These are phyloP conservation scores for Chloroidium sp. DNA, from an alignment of 163 green algal genomes.

Conservation along the genomic window DNA sequence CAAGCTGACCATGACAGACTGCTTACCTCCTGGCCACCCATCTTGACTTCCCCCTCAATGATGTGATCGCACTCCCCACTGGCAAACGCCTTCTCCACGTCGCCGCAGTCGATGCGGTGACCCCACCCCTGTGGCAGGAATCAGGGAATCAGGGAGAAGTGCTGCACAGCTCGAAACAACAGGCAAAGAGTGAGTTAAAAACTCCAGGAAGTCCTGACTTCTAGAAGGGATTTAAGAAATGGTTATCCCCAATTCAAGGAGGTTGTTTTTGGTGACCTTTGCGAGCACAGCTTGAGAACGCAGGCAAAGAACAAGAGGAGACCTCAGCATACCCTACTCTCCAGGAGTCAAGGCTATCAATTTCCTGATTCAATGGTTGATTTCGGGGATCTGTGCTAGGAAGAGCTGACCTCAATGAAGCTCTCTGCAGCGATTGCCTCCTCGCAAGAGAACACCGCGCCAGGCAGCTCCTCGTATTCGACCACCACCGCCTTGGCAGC, in stretches of 20 bases:
- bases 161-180: background rate
- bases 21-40: background rate
- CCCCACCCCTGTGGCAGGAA: conserved; percentile 15
- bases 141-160: too few species aligned
- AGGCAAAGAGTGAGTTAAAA: background rate
- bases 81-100: conserved; percentile 59
- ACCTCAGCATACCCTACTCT: too few species aligned
- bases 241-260: too few species aligned
- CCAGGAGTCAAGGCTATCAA: too few species aligned
- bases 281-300: too few species aligned
- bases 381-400: too few species aligned
- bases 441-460: conserved; percentile 76
- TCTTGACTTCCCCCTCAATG: conserved; percentile 47
- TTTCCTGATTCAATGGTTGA: too few species aligned
- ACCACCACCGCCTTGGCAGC: conserved; percentile 69
- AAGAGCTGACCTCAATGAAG: conserved; percentile 37
- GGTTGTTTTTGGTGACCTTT: too few species aligned
- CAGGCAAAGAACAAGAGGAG: too few species aligned
- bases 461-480: conserved; percentile 76
- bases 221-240: too few species aligned
- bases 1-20: background rate
- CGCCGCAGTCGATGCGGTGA: conserved; percentile 48
- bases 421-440: conserved; percentile 64
- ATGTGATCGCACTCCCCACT: conserved; percentile 32
- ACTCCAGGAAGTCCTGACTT: too few species aligned